A percentile compares a stretch with the other conserved stretches of the same genome.
Conservation (phyloP, 176 grass and related monocot genomes). For the Aegilops tauschii region DNA sequence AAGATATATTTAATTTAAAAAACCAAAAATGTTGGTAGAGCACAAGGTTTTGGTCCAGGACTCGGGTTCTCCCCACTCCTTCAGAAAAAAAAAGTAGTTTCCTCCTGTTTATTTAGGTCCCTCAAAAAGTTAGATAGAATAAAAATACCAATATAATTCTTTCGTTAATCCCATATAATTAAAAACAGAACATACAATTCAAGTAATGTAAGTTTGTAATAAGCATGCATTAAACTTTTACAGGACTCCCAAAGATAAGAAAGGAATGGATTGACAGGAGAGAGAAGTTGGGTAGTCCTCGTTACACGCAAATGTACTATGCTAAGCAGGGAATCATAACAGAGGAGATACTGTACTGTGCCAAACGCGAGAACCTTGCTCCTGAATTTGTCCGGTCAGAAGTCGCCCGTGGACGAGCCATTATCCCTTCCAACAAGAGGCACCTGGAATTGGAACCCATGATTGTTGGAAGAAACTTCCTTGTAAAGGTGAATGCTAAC, state of each 20-base stretch:
- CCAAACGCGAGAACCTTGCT: conserved; percentile 81
- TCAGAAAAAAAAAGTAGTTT: not conserved
- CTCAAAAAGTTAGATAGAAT: not conserved
- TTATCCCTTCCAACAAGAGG: conserved; percentile 93
- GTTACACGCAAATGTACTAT: conserved; percentile 97
- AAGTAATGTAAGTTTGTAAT: not conserved
- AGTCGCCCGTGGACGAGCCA: conserved; percentile 86
- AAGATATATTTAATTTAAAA: not conserved
- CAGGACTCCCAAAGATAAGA: conserved; percentile 95
- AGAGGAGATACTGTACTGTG: conserved; percentile 96
- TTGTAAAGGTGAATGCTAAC: conserved; percentile 97
- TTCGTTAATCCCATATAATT: not conserved
- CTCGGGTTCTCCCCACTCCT: not conserved
- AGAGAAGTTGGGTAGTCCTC: conserved; percentile 62
- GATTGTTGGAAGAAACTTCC: conserved; percentile 97
- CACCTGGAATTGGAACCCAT: conserved; percentile 97
- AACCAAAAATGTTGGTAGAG: not conserved
- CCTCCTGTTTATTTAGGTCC: not conserved
- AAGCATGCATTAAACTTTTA: not conserved
- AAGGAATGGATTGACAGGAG: conserved; percentile 94
- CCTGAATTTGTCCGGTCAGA: conserved; percentile 94
- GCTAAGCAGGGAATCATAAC: conserved; percentile 93
- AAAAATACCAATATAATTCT: not conserved
- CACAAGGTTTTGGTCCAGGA: not conserved
- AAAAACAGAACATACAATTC: not conserved